These are phyloP conservation scores for Aspergillus cristatus DNA, from an alignment of 495 filamentous ascomycete species.

Conservation along the genomic window DNA sequence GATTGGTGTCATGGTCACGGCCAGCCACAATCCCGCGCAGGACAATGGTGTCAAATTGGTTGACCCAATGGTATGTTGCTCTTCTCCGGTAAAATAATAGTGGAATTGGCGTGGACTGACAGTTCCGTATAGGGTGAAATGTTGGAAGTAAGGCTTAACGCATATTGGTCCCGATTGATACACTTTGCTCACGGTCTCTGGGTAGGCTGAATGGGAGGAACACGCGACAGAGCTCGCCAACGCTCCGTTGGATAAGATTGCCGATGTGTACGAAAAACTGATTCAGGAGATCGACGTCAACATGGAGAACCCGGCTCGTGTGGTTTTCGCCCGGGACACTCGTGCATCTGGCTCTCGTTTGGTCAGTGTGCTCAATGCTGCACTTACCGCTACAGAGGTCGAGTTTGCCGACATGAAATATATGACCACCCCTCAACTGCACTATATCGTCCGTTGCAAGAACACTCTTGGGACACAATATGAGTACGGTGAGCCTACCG, in stretches of 20 bases:
- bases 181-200: conserved; percentile 5
- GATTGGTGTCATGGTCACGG: conserved; percentile 98
- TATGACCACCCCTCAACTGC: conserved; percentile 90
- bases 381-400: conserved; percentile 63
- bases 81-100: too few relatives aligned
- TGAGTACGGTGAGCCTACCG: conserved; percentile 78
- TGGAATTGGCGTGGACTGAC: conserved; percentile 1
- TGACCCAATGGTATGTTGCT: conserved; percentile 68
- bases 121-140: conserved; percentile 63
- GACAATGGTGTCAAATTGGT: conserved; percentile 99
- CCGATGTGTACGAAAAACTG: conserved; percentile 64
- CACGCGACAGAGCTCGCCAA: conserved; percentile 86
- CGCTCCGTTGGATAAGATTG: conserved; percentile 60
- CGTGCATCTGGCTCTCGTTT: conserved; percentile 82
- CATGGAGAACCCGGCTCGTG: conserved; percentile 56
- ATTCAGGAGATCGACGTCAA: conserved; percentile 66
- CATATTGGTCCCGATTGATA: background rate
- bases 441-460: conserved; percentile 89
- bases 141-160: conserved; percentile 57
- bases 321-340: conserved; percentile 89
- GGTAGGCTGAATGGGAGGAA: conserved; percentile 71
- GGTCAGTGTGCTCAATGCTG: conserved; percentile 64
- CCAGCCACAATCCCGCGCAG: conserved; percentile 91
- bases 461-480: conserved; percentile 79
- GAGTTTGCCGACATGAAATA: conserved; percentile 73